Conservation (phyloP, 2,329 filamentous ascomycete species). For the Ascochyta fabae region DNA sequence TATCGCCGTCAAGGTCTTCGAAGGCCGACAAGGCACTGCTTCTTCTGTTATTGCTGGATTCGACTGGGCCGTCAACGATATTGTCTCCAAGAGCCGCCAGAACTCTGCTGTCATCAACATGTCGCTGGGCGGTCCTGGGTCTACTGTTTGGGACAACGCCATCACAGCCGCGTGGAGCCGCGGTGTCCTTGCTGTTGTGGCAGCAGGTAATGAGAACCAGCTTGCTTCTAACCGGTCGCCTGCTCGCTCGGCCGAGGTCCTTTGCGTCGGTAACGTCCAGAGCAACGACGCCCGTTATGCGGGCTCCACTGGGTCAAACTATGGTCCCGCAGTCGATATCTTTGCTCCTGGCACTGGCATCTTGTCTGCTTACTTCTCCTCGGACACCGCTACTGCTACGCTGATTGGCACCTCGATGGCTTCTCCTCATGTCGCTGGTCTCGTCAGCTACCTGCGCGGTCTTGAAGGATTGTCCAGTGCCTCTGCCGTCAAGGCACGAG, state of each 20-base stretch:
- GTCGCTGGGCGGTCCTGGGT: constrained; percentile 43
- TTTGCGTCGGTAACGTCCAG: constrained; percentile 47
- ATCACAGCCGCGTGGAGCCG: constrained; percentile 39
- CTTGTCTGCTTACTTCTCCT: constrained; percentile 55
- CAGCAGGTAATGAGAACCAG: constrained; percentile 45
- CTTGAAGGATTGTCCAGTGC: constrained; percentile 48
- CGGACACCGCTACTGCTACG: constrained; percentile 49
- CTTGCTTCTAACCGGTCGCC: constrained; percentile 39
- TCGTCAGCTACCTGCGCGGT: constrained; percentile 72
- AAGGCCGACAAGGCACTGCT: constrained; percentile 22
- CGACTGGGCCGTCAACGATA: constrained; percentile 46
- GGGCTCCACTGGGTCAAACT: constrained; percentile 43
- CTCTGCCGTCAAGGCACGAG: constrained; percentile 24
- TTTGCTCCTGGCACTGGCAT: constrained; percentile 49
- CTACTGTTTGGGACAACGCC: constrained; percentile 40
- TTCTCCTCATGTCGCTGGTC: constrained; percentile 70
- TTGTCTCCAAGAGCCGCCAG: constrained; percentile 35
- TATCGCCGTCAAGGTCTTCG: constrained; percentile 47
- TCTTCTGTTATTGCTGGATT: constrained; percentile 41
- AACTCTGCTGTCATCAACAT: constrained; percentile 47
- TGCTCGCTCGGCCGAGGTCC: constrained; percentile 42
- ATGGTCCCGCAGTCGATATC: constrained; percentile 47
- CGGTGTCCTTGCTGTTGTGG: constrained; percentile 45
- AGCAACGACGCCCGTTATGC: constrained; percentile 26
- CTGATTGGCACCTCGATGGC: constrained; percentile 70